Conservation (phyloP, 1,284 basidiomycete genomes). For the Cystobasidium pallidum region DNA sequence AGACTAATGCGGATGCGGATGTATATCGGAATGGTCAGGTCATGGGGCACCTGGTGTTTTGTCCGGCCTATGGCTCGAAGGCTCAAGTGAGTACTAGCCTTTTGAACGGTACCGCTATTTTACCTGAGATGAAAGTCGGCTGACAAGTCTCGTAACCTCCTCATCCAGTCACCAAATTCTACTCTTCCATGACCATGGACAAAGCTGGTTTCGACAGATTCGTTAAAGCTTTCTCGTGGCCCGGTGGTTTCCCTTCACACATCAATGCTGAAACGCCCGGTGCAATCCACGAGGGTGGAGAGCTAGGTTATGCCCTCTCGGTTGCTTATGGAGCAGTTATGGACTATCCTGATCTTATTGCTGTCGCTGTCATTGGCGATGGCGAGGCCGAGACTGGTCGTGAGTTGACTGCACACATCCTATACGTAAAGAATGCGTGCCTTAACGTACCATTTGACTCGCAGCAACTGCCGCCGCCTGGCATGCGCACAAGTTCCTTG, state of each 20-base stretch:
- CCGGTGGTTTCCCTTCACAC: constrained; percentile 61
- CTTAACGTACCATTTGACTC: neutral
- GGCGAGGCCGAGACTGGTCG: constrained; percentile 84
- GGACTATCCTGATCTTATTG: constrained; percentile 83
- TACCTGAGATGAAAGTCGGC: neutral
- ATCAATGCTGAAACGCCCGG: constrained; percentile 70
- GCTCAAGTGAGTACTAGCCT: constrained; percentile 59
- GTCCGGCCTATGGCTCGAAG: constrained; percentile 78
- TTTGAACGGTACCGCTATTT: neutral
- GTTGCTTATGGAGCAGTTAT: constrained; percentile 73
- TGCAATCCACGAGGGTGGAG: constrained; percentile 84
- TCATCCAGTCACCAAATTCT: constrained; percentile 67
- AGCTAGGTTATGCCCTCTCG: constrained; percentile 82
- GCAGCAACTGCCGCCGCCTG: constrained; percentile 62
- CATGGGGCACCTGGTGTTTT: constrained; percentile 74
- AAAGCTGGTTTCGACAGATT: constrained; percentile 65
- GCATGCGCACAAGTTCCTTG: constrained; percentile 82
- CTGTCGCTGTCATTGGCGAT: constrained; percentile 78
- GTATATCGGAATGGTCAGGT: neutral
- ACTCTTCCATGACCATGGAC: constrained; percentile 71
- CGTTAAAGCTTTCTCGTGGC: constrained; percentile 62
- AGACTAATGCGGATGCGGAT: neutral
- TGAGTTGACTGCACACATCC: too few relatives aligned
- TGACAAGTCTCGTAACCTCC: neutral
- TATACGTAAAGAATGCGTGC: too few relatives aligned